Percentiles rank a stretch among this genome's conserved stretches.
phyloP scores from a whole-genome alignment of 2,329 filamentous ascomycete species.

The Penicillium glabrum region DNA sequence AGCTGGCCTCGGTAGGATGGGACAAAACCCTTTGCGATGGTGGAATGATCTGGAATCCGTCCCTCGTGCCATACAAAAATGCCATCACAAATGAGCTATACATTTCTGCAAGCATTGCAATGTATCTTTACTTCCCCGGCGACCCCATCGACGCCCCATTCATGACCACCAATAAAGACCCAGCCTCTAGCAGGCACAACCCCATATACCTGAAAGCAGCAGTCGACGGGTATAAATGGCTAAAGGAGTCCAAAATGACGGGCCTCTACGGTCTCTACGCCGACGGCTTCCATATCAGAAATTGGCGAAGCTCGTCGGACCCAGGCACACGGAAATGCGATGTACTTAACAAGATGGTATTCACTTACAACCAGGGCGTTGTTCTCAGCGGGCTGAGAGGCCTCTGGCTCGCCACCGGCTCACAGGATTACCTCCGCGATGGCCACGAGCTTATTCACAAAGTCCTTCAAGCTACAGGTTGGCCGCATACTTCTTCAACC shows the following conservation, averaged over 20 bases:
- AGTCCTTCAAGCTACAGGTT: conserved; percentile 78
- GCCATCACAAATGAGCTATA: conserved; percentile 93
- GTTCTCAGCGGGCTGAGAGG: conserved; percentile 77
- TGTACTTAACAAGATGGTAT: conserved; percentile 80
- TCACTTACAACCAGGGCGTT: conserved; percentile 95
- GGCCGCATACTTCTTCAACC: conserved; percentile 49
- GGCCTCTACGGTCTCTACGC: conserved; percentile 72
- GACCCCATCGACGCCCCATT: conserved; percentile 74
- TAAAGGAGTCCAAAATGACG: conserved; percentile 76
- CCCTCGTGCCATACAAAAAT: conserved; percentile 83
- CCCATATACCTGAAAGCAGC: conserved; percentile 71
- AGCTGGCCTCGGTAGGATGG: conserved; percentile 76
- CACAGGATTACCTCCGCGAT: conserved; percentile 69
- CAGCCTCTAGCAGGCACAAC: conserved; percentile 49
- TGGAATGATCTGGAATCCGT: conserved; percentile 89
- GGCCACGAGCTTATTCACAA: conserved; percentile 74
- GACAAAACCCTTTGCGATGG: conserved; percentile 77
- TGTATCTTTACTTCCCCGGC: conserved; percentile 88
- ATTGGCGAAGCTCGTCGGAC: conserved; percentile 56
- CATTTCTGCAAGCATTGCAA: conserved; percentile 78
- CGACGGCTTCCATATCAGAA: conserved; percentile 84
- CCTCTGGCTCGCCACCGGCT: conserved; percentile 75
- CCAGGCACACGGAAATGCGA: conserved; percentile 74
- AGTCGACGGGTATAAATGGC: conserved; percentile 76
- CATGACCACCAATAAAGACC: conserved; percentile 26